Evolutionary conservation across 2,329 filamentous ascomycete genomes (phyloP).

Genomic region (Aspergillus sp.): DNA sequence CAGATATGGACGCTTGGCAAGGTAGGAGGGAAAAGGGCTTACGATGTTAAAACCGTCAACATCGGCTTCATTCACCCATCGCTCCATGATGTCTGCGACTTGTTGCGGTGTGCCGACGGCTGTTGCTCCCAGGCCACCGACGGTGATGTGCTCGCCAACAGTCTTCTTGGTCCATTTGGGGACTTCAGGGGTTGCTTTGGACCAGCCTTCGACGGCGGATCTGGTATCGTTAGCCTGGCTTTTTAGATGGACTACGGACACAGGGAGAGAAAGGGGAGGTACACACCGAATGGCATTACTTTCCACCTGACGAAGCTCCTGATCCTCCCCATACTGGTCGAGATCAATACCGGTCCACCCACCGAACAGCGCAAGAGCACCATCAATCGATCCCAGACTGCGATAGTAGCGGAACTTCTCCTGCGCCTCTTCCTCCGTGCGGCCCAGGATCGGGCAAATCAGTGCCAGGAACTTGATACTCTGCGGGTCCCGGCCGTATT

Average conservation of each 20-base stretch:
- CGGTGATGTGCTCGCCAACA: constrained; percentile 58
- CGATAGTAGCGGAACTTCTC: constrained; percentile 56
- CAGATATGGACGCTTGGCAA: not conserved
- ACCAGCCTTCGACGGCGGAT: constrained; percentile 45
- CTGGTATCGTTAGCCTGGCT: constrained; percentile 18
- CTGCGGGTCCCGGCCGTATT: constrained; percentile 49
- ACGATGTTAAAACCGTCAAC: constrained; percentile 70
- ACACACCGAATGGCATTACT: constrained; percentile 50
- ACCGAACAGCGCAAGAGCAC: constrained; percentile 61
- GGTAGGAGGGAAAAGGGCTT: constrained; percentile 15
- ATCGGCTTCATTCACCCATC: constrained; percentile 60
- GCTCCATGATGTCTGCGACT: constrained; percentile 60
- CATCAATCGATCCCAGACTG: constrained; percentile 55
- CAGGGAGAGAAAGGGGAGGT: not conserved
- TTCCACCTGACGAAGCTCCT: constrained; percentile 55
- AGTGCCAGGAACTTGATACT: constrained; percentile 62
- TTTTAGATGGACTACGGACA: constrained; percentile 2
- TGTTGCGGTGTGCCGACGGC: constrained; percentile 56
- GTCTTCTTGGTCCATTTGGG: constrained; percentile 66
- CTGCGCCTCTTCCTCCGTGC: constrained; percentile 57
- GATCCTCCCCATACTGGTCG: constrained; percentile 52
- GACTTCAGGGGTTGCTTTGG: constrained; percentile 49
- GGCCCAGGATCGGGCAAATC: constrained; percentile 56
- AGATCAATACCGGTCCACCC: constrained; percentile 67
- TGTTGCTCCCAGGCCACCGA: constrained; percentile 59